phyloP scores from a whole-genome alignment of 2,329 filamentous ascomycete genomes.

The Diaporthe australafricana region DNA sequence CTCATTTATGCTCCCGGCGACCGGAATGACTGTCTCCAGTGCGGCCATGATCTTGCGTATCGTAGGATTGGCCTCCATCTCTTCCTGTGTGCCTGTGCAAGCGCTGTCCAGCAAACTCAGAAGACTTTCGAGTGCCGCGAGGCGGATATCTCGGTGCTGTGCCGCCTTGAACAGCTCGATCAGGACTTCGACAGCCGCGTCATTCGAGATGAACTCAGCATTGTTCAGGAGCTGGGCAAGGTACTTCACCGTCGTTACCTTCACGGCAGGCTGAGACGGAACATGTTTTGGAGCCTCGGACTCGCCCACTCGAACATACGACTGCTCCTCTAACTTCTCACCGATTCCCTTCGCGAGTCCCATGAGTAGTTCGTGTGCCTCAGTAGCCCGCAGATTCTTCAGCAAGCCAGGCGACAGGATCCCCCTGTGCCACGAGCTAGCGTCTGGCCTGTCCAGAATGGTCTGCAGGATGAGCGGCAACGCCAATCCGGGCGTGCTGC shows the following conservation, averaged over 20 bases:
- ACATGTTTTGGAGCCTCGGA: conserved; percentile 9
- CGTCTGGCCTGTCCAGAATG: conserved; percentile 31
- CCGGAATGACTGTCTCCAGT: conserved; percentile 15
- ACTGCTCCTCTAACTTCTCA: conserved; percentile 32
- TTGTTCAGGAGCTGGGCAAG: conserved; percentile 33
- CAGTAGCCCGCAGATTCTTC: conserved; percentile 16
- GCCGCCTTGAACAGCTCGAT: conserved; percentile 29
- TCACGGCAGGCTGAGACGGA: conserved; percentile 26
- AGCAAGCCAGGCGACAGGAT: conserved; percentile 21
- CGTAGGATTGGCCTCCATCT: neutral
- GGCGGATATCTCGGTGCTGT: conserved; percentile 30
- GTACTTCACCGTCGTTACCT: conserved; percentile 34
- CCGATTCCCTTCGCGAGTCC: conserved; percentile 23
- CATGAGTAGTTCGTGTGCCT: conserved; percentile 20
- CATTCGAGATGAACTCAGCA: conserved; percentile 21
- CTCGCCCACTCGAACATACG: conserved; percentile 32
- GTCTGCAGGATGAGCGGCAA: conserved; percentile 29
- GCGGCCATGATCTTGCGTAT: conserved; percentile 19
- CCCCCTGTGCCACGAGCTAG: conserved; percentile 32
- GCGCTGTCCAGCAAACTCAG: conserved; percentile 24
- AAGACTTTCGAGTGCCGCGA: conserved; percentile 32
- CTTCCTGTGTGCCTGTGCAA: neutral
- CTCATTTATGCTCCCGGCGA: conserved; percentile 33
- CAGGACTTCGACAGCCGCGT: conserved; percentile 21
- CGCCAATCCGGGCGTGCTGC: conserved; percentile 18